Evolutionary conservation across 1,284 basidiomycete species (phyloP), one percentile per base, ranked within the genome.

Genomic region (Ceratobasidium sp.): DNA sequence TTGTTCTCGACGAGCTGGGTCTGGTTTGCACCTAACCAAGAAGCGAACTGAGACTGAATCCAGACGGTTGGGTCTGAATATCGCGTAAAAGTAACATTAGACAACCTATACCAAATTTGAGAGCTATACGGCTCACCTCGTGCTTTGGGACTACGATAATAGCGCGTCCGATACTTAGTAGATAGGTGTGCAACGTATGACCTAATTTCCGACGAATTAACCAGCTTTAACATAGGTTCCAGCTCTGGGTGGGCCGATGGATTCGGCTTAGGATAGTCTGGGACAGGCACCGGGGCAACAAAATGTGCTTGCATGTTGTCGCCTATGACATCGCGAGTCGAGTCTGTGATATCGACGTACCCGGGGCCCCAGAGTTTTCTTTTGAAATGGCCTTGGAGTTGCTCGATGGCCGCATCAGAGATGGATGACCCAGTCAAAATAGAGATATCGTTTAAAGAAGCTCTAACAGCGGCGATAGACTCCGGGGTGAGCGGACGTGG

Each of bases 121-220:
- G 33, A 40, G 26, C 28, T 42, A 15, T 49, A 72, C 33, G 39
- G 40, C 64, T 39, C 56, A 79, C 78, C 64, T 18, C 77, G 70
- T 3, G 79, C 79, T 33, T 69, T 75, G 5, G 40, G 15, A 46
- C 70, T 75, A 6, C 70, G 40, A 49, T 80, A 80, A 51, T 78
- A 80, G 20, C 79, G 77, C 40, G 79, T 80, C n/a, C 23, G 13
- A 60, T 78, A 80, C 18, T 42, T 60, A 7, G 70, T 77, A 20
- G 78, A 76, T 13, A 79, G 72, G 23, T 76, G 73, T 20, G 60
- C 51, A 2, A 79, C 78, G 26, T 69, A 76, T 20, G 67, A 53
- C 72, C 53, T 68, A 26, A 79, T n/a, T 56, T 79, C 78, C 33
- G 60, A 28, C 33, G 67, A 63, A 44, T 46, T 76, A 26, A 79